A percentile compares a stretch with the other conserved stretches of the same genome.
phyloP scores from a whole-genome alignment of 1,284 basidiomycete genomes.

The Fomitopsis betulina region DNA sequence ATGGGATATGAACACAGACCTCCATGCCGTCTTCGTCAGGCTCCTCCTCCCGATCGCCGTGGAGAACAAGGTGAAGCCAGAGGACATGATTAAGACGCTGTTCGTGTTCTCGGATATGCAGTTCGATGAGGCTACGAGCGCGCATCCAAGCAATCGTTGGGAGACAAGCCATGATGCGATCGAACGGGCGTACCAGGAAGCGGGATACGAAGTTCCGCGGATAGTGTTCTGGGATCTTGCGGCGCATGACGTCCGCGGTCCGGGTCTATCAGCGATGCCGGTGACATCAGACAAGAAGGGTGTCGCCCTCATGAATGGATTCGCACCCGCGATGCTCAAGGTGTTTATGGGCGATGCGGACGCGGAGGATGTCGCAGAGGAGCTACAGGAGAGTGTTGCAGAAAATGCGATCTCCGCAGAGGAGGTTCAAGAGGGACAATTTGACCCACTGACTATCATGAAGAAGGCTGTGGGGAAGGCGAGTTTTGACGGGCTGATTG shows the following conservation, averaged over 20 bases:
- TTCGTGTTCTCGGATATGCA: slow-evolving; percentile 80
- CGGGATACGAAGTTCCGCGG: slow-evolving; percentile 66
- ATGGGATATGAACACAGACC: slow-evolving; percentile 60
- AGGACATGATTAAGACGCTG: slow-evolving; percentile 70
- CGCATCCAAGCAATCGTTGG: slow-evolving; percentile 30
- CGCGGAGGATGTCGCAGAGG: slow-evolving; percentile 22
- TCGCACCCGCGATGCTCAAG: slow-evolving; percentile 67
- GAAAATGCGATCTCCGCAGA: neutral
- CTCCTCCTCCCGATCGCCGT: slow-evolving; percentile 57
- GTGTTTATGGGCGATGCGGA: slow-evolving; percentile 57
- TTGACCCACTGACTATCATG: neutral
- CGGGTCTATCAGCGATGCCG: slow-evolving; percentile 32
- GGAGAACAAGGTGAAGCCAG: slow-evolving; percentile 47
- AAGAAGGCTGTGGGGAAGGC: neutral
- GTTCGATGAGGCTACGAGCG: slow-evolving; percentile 44
- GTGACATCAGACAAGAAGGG: slow-evolving; percentile 48
- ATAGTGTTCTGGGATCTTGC: slow-evolving; percentile 60
- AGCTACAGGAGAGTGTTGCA: slow-evolving; percentile 18
- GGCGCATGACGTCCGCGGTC: neutral
- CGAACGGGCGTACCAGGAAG: slow-evolving; percentile 46
- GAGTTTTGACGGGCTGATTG: neutral
- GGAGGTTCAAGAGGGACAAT: neutral
- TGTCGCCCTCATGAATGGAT: slow-evolving; percentile 65
- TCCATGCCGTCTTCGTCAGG: slow-evolving; percentile 53
- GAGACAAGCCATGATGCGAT: slow-evolving; percentile 57